Conservation (phyloP, 345 rosid genomes). For the Eucalyptus pauciflora region DNA sequence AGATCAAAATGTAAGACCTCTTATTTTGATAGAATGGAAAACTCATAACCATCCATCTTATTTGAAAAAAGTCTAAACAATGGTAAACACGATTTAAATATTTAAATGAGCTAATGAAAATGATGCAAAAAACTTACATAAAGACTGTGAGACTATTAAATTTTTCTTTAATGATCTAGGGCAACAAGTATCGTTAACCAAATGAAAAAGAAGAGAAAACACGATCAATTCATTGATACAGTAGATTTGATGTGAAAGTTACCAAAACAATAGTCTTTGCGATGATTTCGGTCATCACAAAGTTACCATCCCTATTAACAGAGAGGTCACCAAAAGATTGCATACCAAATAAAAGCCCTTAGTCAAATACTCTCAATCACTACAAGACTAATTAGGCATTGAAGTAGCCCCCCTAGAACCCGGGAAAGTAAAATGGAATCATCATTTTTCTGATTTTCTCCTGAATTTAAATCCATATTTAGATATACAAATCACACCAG, state of each 20-base stretch:
- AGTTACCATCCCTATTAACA: background rate
- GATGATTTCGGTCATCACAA: background rate
- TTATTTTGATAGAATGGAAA: background rate
- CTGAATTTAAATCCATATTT: background rate
- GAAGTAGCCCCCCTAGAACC: too few relatives aligned
- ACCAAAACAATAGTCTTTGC: background rate
- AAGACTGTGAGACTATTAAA: background rate
- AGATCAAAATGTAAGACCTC: background rate
- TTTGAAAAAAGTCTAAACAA: background rate
- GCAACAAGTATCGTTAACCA: background rate
- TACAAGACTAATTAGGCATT: background rate
- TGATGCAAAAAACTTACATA: background rate
- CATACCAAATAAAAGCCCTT: background rate
- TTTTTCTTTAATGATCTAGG: background rate
- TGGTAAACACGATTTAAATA: background rate
- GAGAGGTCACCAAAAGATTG: background rate
- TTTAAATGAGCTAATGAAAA: background rate
- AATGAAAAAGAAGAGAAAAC: background rate
- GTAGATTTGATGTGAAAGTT: background rate
- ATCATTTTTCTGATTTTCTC: background rate
- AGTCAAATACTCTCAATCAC: background rate
- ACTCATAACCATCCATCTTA: background rate
- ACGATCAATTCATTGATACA: background rate
- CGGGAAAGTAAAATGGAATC: too few relatives aligned
- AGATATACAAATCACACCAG: background rate